Evolutionary conservation across 2,329 filamentous ascomycete species (phyloP).

Genomic region (Ilyonectria sp.): DNA sequence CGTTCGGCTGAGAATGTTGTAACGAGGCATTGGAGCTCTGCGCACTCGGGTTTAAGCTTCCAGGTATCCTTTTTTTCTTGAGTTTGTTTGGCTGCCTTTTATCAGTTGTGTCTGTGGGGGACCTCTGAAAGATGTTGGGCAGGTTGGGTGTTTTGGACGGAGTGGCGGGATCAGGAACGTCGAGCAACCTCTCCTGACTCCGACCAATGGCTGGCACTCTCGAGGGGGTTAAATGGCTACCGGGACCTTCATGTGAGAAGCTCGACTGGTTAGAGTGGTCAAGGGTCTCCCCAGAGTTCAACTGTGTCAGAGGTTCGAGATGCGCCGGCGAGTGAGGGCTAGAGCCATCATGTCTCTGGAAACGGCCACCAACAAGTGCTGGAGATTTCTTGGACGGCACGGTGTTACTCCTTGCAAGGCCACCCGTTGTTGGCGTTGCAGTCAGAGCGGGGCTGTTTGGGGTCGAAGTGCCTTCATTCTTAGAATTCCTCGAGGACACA

Average conservation of each 20-base stretch:
- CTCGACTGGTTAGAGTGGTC: conserved; percentile 48
- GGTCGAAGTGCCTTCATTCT: conserved; percentile 79
- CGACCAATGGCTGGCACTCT: conserved; percentile 55
- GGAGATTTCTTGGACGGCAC: conserved; percentile 92
- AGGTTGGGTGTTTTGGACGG: conserved; percentile 78
- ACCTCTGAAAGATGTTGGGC: conserved; percentile 79
- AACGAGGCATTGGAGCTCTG: conserved; percentile 91
- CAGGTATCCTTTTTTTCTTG: conserved; percentile 86
- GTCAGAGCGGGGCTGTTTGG: conserved; percentile 74
- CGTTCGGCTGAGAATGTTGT: conserved; percentile 57
- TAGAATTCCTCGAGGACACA: conserved; percentile 89
- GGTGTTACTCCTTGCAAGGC: conserved; percentile 83
- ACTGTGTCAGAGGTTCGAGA: conserved; percentile 57
- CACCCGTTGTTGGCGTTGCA: conserved; percentile 69
- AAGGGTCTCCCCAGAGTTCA: conserved; percentile 46
- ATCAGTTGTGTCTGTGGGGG: conserved; percentile 72
- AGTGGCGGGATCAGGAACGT: conserved; percentile 61
- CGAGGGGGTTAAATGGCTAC: conserved; percentile 47
- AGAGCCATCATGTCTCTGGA: conserved; percentile 61
- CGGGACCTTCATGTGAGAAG: conserved; percentile 48
- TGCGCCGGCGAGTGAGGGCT: conserved; percentile 52
- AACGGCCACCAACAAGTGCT: conserved; percentile 76
- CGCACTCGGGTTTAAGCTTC: conserved; percentile 86
- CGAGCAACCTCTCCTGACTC: conserved; percentile 66
- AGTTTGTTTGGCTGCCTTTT: conserved; percentile 89